Evolutionary conservation across 2,329 filamentous ascomycete genomes (phyloP), one percentile per base, ranked within the genome.

Genomic region (Arthrobotrys sinensis): DNA sequence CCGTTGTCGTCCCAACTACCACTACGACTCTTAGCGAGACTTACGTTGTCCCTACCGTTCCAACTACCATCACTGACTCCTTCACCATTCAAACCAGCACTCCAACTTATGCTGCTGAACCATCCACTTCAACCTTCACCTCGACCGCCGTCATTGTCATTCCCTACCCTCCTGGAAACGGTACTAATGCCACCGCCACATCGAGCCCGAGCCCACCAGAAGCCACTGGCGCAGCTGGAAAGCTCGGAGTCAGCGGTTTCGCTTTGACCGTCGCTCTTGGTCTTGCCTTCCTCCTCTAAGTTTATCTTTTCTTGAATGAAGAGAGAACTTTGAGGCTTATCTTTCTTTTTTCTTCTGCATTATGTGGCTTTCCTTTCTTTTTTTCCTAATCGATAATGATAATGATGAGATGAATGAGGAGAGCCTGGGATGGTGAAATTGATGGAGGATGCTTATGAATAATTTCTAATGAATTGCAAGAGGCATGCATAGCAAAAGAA

Each of bases 251-350:
- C 16, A 72, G 66, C 45, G 50, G 67, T 8, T 78, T 78, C 53
- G 75, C 75, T 28, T 68, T 78, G 67, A 68, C 75, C 8, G 45
- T 78, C 36, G 67, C 67, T 32, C n/a, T 78, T 46, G 75, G 75
- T 32, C 75, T 78, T 68, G 75, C 75, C 21, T 67, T 78, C 50
- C 16, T 78, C 10, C 21, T 78, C 14, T 78, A 53, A 72, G 65
- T 48, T 7, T n/a, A 10, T 50, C 16, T 21, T 66, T 34, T 45
- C 32, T 19, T 19, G 34, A 36, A 63, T 43, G 14, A 52, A 38
- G 45, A 16, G 14, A 36, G 11, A 7, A 12, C 40, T 21, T 43
- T 6, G 24, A 28, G 32, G 38, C 32, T 46, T 52, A 50, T 53
- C 48, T 60, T 50, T 67, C 21, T 60, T 43, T 34, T 46, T 52